Conservation (phyloP, 2,329 filamentous ascomycete genomes). For the Apiospora marii region DNA sequence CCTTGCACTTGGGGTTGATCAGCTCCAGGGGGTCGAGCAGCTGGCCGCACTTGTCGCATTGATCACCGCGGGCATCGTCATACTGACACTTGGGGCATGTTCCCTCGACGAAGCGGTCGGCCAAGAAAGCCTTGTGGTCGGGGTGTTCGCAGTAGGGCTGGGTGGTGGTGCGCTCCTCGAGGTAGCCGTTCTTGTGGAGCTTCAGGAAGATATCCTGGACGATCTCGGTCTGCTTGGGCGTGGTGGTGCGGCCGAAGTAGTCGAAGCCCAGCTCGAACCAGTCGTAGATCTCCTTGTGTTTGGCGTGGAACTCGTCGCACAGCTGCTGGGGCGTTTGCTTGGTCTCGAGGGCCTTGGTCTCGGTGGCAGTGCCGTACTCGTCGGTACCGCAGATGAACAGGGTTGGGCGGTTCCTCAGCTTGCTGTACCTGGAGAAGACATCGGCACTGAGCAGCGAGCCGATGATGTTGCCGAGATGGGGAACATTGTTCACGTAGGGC, state of each 20-base stretch:
- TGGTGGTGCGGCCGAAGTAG: conserved; percentile 93
- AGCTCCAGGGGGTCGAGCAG: conserved; percentile 56
- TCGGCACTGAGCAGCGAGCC: conserved; percentile 89
- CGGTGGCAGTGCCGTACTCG: conserved; percentile 95
- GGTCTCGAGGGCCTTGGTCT: conserved; percentile 93
- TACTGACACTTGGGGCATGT: conserved; percentile 79
- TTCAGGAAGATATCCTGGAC: conserved; percentile 89
- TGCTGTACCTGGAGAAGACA: conserved; percentile 83
- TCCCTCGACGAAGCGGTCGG: conserved; percentile 87
- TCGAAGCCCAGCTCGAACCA: conserved; percentile 98
- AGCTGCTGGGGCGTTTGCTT: conserved; percentile 82
- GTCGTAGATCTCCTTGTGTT: conserved; percentile 90
- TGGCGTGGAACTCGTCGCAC: conserved; percentile 90
- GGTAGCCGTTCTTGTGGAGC: conserved; percentile 86
- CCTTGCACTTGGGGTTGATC: conserved; percentile 88
- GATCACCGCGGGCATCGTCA: conserved; percentile 63
- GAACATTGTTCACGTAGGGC: conserved; percentile 80
- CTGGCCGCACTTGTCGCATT: conserved; percentile 43
- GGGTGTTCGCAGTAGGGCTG: conserved; percentile 84
- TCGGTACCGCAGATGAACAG: conserved; percentile 89
- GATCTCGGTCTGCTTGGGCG: conserved; percentile 86
- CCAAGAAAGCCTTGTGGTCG: conserved; percentile 76
- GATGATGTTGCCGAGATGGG: conserved; percentile 89
- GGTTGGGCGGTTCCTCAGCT: conserved; percentile 79
- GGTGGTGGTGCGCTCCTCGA: conserved; percentile 85